phyloP scores from a whole-genome alignment of 176 grass and related monocot species.

The Oryza meridionalis region DNA sequence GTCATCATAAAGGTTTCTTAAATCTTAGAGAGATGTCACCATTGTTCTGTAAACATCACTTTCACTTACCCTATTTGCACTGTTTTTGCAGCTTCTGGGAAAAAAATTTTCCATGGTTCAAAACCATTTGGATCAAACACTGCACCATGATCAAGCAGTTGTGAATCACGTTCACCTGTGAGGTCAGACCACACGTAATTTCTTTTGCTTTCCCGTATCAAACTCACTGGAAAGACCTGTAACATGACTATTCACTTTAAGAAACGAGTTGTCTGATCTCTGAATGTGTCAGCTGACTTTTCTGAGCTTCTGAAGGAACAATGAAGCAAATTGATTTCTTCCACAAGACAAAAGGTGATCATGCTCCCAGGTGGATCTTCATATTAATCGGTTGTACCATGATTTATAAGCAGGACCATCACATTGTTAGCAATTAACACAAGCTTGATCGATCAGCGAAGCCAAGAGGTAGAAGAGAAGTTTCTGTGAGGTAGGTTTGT shows the following conservation, averaged over 20 bases:
- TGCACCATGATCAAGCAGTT: not conserved
- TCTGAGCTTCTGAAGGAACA: not conserved
- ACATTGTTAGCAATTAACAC: constrained; percentile 50
- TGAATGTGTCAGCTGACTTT: not conserved
- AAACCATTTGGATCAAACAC: not conserved
- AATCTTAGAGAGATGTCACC: not conserved
- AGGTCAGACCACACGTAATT: not conserved
- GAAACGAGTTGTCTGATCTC: not conserved
- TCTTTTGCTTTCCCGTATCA: not conserved
- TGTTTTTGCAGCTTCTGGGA: not conserved
- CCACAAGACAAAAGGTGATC: constrained; percentile 4
- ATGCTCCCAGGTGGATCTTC: not conserved
- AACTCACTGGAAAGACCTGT: not conserved
- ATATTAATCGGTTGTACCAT: not conserved
- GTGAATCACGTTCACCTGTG: not conserved
- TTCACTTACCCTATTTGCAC: not conserved
- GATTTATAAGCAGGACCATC: not conserved
- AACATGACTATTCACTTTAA: not conserved
- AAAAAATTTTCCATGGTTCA: not conserved
- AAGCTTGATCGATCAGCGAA: constrained; percentile 8
- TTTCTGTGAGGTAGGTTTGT: constrained; percentile 6
- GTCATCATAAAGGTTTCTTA: not conserved
- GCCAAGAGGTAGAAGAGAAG: not conserved
- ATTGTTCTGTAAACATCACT: not conserved
- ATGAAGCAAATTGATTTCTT: constrained; percentile 24